Evolutionary conservation across 768 basidiomycete species (phyloP).

Genomic region (Daedaleopsis nitida): DNA sequence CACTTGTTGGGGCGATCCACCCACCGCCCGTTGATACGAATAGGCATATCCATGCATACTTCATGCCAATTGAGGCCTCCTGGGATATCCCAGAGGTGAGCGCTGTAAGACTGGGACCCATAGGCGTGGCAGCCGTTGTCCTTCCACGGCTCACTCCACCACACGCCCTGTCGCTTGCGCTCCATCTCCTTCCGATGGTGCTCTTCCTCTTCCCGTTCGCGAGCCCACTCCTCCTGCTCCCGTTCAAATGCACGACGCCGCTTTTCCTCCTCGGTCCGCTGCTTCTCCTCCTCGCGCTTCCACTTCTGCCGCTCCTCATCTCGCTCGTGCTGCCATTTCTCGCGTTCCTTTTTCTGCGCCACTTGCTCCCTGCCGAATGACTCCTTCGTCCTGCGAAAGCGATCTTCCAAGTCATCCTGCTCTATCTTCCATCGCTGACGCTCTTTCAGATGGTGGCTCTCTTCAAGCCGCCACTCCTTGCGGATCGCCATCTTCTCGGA

Average conservation of each 20-base stretch:
- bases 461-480: slow-evolving; percentile 1
- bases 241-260: neutral
- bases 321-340: slow-evolving; percentile 3
- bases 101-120: slow-evolving; percentile 23
- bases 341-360: slow-evolving; percentile 12
- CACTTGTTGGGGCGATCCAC: slow-evolving; percentile 14
- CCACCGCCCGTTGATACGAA: slow-evolving; percentile 12
- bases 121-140: slow-evolving; percentile 17
- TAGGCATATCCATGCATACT: slow-evolving; percentile 20
- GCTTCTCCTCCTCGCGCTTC: neutral
- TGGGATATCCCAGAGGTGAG: slow-evolving; percentile 15
- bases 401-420: slow-evolving; percentile 7
- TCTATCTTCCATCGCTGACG: slow-evolving; percentile 2
- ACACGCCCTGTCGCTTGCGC: slow-evolving; percentile 13
- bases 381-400: neutral
- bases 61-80: slow-evolving; percentile 12
- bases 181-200: slow-evolving; percentile 8
- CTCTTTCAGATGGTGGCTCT: neutral
- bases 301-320: slow-evolving; percentile 9
- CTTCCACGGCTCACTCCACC: slow-evolving; percentile 15
- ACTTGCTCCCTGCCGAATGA: slow-evolving; percentile 11
- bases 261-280: neutral
- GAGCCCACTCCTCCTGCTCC: neutral
- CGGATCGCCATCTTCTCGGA: slow-evolving; percentile 6
- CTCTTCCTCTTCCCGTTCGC: slow-evolving; percentile 7